phyloP scores from a whole-genome alignment of 345 rosid genomes.

The Eucalyptus erythrocorys region DNA sequence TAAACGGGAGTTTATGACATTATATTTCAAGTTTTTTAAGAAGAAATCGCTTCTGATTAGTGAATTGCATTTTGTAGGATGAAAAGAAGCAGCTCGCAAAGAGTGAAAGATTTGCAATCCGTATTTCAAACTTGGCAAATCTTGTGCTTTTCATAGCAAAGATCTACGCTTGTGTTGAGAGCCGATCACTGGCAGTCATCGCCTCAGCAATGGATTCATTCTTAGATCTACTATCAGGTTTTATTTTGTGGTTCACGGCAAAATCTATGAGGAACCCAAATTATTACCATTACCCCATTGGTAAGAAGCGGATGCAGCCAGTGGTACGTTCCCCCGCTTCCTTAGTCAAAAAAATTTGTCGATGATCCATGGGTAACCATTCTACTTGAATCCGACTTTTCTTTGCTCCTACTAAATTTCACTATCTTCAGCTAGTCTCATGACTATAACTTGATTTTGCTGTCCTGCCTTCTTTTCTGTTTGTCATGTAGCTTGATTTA shows the following conservation, averaged over 20 bases:
- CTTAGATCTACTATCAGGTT: conserved; percentile 73
- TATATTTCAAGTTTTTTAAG: not conserved
- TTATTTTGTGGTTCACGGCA: conserved; percentile 78
- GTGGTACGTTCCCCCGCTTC: conserved; percentile 28
- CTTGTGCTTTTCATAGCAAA: conserved; percentile 62
- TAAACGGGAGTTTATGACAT: not conserved
- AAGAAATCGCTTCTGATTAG: not conserved
- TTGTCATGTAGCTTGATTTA: not conserved
- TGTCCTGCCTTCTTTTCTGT: not conserved
- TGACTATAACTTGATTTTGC: not conserved
- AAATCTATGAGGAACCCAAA: conserved; percentile 71
- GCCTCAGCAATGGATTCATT: conserved; percentile 84
- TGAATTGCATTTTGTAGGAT: conserved; percentile 17
- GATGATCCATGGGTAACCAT: not conserved
- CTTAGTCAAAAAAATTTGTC: not conserved
- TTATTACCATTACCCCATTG: conserved; percentile 56
- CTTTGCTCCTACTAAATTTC: not conserved
- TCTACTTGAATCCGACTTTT: not conserved
- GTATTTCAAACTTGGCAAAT: conserved; percentile 44
- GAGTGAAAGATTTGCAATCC: conserved; percentile 54
- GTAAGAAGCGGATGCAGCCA: conserved; percentile 85
- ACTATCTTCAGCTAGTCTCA: not conserved
- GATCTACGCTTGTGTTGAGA: conserved; percentile 59
- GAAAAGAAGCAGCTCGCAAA: conserved; percentile 60
- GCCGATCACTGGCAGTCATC: conserved; percentile 68